Base-by-base conservation (phyloP, 805 yeast genomes). In the Wickerhamiella cacticola region DNA sequence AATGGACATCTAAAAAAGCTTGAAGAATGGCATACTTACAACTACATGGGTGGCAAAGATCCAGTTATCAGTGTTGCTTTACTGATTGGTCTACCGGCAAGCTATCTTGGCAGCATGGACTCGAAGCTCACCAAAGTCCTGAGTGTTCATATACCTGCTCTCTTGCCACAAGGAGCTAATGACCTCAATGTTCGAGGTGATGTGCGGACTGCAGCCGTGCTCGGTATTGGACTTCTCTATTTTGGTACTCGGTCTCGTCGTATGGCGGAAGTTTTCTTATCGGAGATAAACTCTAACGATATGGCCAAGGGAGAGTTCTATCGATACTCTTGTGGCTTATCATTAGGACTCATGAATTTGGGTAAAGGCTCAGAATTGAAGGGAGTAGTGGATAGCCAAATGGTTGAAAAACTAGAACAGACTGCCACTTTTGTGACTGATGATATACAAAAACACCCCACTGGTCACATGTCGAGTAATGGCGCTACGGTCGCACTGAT, bases 1-100 rank as follows among this genome's bases (percentile, higher is more conserved):
- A 85, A 85, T 63, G 97, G 97, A 0, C 95, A 88, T 60, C 65
- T 92, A 56, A 78, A 74, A 49, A 71, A 72, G 36, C 65, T 92
- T 22, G 97, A 89, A 58, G 96, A 92, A 62, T 92, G 97, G 96
- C 96, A 88, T 60, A 82, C 89, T 25, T 92, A 86, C 62, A 88
- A 89, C 59, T 87, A 86, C 55, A 66, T 92, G 46, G 94, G 95
- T 0, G 94, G 95, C 0, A 88, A 92, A 54, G 86, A 84, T 57
- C 75, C 81, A 3, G 74, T 74, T 35, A 84, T 95, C 0, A 84
- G 95, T 61, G 79, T 87, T 29, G 97, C 96, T 0, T 68, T 92
- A 40, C 66, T 92, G 29, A 64, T 92, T 15, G 99, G 99, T 1
- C 81, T 89, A 85, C 78, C 96, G 16, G 96, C 96, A 0, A 84